Base-by-base conservation (phyloP, 1,139 yeast species). In the Blastobotrys ciferrii region DNA sequence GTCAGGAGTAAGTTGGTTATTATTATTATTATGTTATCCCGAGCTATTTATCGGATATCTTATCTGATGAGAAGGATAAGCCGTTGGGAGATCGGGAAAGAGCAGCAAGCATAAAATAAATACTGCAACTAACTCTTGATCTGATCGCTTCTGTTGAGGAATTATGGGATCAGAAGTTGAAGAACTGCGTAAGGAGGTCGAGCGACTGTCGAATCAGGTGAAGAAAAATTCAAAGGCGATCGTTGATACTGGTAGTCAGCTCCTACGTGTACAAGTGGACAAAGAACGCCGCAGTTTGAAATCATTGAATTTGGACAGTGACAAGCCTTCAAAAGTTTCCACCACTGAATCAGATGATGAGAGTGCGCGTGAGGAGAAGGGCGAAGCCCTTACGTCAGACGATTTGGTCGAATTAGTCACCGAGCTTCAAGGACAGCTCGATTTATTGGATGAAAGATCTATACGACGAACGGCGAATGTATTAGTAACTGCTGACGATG, bases 401-500 rank as follows among this genome's bases (percentile, higher is more conserved):
- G 98, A 91, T 61, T 71, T 91, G 15, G 87, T 86, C 1, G 88
- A 85, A 60, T 69, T 87, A 42, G 97, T 89, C 11, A 89, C 89
- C 4, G 98, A 91, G 65, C 70, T 91, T 51, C 97, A 89, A 67
- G 84, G 86, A 4, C 97, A 91, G 68, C 74, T 91, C 59, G 94
- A 87, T 46, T 52, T 69, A 33, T 55, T 70, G 28, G 73, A 70
- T 43, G 72, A 74, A 52, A 61, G 68, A 32, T 63, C 67, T 15
- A 55, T 67, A 14, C 62, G 70, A 25, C 60, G 73, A 42, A 59
- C 62, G 2, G 65, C 50, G 18, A 69, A 69, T 51, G 60, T 63
- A 15, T 56, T 59, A 39, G 62, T 62, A n/a, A 66, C 66, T 6
- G 69, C 66, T 2, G 64, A 65, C 13, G 59, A 59, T 3, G 81